These are phyloP conservation scores for Phialemonium atrogriseum DNA, from an alignment of 2,329 filamentous ascomycete species.

Conservation along the genomic window DNA sequence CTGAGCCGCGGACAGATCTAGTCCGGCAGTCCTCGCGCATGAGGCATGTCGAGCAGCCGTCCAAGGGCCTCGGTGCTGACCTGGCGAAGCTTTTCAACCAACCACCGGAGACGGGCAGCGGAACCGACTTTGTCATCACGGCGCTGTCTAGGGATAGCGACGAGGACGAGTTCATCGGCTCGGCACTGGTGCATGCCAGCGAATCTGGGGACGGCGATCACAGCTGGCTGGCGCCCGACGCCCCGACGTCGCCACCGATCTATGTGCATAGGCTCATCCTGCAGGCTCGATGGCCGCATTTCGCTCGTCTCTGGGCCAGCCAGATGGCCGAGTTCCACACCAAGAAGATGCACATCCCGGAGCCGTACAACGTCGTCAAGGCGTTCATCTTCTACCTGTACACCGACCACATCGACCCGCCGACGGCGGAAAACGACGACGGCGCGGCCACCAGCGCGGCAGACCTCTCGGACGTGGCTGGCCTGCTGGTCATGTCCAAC, in stretches of 20 bases:
- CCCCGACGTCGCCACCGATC: conserved; percentile 70
- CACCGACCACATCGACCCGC: conserved; percentile 74
- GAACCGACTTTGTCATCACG: conserved; percentile 85
- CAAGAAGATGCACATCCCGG: conserved; percentile 95
- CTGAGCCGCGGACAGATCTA: conserved; percentile 42
- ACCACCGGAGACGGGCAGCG: conserved; percentile 73
- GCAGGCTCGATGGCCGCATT: conserved; percentile 93
- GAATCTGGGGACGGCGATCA: conserved; percentile 32
- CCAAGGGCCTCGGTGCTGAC: conserved; percentile 71
- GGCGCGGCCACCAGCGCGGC: conserved; percentile 46
- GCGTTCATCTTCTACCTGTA: conserved; percentile 96
- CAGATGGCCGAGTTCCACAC: conserved; percentile 98
- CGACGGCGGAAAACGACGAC: conserved; percentile 37
- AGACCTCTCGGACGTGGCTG: conserved; percentile 77
- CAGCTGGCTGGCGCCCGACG: conserved; percentile 53
- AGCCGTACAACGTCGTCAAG: conserved; percentile 88
- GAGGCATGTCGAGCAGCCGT: conserved; percentile 43
- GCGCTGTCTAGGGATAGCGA: conserved; percentile 73
- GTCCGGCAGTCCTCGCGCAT: conserved; percentile 37
- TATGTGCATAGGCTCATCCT: conserved; percentile 93
- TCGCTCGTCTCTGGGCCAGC: conserved; percentile 80
- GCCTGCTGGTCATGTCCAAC: conserved; percentile 93
- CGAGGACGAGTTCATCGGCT: conserved; percentile 53
- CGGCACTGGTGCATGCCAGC: conserved; percentile 37
- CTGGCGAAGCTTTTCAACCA: conserved; percentile 82